Base-by-base conservation (phyloP, 1,284 basidiomycete genomes). In the Ganoderma resinaceum region DNA sequence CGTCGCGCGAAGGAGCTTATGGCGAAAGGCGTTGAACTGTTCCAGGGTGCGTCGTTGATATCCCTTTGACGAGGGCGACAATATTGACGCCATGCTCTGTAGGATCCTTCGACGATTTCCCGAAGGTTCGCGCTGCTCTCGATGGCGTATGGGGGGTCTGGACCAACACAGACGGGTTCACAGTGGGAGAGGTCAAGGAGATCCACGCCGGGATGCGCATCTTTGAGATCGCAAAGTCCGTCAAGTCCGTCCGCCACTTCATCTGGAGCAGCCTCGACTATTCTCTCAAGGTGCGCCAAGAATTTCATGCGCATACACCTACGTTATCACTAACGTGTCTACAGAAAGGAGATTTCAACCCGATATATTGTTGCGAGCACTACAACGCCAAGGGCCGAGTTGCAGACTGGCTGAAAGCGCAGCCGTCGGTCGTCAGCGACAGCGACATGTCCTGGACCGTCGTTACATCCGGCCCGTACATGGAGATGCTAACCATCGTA, bases 231-330 rank as follows among this genome's bases (percentile, higher is more conserved):
- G 83, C 86, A 1, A 82, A 84, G 70, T 79, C 82, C 43, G 77
- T 73, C 2, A 74, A 75, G 18, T 75, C 80, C n/a, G 74, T 85
- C 40, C 76, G 78, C 31, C 85, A 87, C 69, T 84, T 83, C 65
- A 76, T 87, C n/a, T 87, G 82, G 83, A 85, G 83, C 70, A 82
- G 77, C 63, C 75, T 86, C 11, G 82, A 84, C 65, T 85, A 86
- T 70, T 74, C 76, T 2, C 78, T 77, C 65, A 86, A 86, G 80
- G 85, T 84, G 77, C 11, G 58, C 6, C 55, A 20, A n/a, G 12
- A 1, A 11, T 2, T 80, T 55, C 23, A 2, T 11, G 26, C 42
- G 20, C 23, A 35, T 8, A 9, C 29, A 57, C 9, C 12, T n/a
- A n/a, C 6, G 35, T 35, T 12, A 4, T 1, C 1, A 7, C 11